phyloP scores from a whole-genome alignment of 805 yeast genomes.

The Starmerella stigmatis region DNA sequence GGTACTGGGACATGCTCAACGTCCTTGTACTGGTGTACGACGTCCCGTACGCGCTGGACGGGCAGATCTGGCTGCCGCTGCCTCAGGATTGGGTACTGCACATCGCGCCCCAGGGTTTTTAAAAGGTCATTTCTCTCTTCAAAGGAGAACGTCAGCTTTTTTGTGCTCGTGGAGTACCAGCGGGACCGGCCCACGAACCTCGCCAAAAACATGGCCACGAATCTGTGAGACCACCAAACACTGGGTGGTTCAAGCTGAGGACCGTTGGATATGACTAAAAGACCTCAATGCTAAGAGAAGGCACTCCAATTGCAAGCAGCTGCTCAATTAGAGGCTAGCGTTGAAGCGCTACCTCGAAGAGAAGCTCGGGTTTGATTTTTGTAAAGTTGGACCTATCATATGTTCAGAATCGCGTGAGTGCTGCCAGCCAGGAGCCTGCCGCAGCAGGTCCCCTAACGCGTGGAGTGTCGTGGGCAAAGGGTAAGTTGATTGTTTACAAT shows the following conservation, averaged over 20 bases:
- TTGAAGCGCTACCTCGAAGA: too few relatives aligned
- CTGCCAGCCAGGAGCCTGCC: too few relatives aligned
- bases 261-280: too few relatives aligned
- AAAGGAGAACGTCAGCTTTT: conserved; percentile 15
- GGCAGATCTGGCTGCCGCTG: conserved; percentile 1
- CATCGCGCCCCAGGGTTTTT: background rate
- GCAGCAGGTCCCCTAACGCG: too few relatives aligned
- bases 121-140: conserved; percentile 21
- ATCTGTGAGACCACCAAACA: background rate
- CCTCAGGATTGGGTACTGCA: conserved; percentile 14
- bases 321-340: too few relatives aligned
- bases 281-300: too few relatives aligned
- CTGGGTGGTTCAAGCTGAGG: background rate
- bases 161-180: conserved; percentile 8
- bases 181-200: background rate
- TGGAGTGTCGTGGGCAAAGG: too few relatives aligned
- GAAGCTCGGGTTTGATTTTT: too few relatives aligned
- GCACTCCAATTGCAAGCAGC: too few relatives aligned
- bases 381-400: too few relatives aligned
- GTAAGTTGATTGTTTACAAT: background rate
- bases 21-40: background rate
- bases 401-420: too few relatives aligned
- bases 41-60: conserved; percentile 2
- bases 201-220: background rate
- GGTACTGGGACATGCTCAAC: conserved; percentile 15